A percentile compares a stretch with the other conserved stretches of the same genome.
phyloP scores from a whole-genome alignment of 2,329 filamentous ascomycete species.

The Fusarium ramigenum region DNA sequence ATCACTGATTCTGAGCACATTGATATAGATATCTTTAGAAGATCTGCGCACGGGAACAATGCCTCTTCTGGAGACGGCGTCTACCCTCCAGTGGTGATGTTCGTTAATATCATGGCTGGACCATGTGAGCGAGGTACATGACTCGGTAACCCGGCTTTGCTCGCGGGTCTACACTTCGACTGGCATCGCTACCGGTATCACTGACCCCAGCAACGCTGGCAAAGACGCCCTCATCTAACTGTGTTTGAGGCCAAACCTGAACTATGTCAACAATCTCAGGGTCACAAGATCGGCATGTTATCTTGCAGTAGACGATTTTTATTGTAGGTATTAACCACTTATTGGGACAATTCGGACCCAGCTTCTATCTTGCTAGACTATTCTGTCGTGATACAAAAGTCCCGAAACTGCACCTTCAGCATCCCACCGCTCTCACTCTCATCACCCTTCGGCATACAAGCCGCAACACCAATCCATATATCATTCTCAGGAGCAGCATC shows the following conservation, averaged over 20 bases:
- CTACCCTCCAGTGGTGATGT: neutral
- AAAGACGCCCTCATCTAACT: accelerated
- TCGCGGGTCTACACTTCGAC: neutral
- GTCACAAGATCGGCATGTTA: neutral
- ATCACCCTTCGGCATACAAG: constrained; percentile 3
- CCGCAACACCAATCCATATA: neutral
- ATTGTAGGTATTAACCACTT: no score
- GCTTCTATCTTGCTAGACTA: neutral
- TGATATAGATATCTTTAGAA: no score
- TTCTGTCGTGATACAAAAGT: neutral
- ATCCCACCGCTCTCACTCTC: neutral
- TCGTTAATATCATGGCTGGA: neutral
- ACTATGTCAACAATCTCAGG: neutral
- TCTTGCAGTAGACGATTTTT: no score
- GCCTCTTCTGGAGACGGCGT: accelerated
- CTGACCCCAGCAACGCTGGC: accelerated
- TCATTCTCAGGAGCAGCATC: neutral
- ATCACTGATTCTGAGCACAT: no score
- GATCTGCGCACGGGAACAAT: neutral
- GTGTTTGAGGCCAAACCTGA: no score
- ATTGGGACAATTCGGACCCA: no score
- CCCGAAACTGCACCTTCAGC: neutral
- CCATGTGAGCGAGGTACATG: no score
- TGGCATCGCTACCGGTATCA: neutral
- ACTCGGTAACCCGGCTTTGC: neutral